Percentiles rank a stretch among this genome's conserved stretches.
phyloP scores from a whole-genome alignment of 2,329 filamentous ascomycete species.

The Stagonosporopsis tanaceti region DNA sequence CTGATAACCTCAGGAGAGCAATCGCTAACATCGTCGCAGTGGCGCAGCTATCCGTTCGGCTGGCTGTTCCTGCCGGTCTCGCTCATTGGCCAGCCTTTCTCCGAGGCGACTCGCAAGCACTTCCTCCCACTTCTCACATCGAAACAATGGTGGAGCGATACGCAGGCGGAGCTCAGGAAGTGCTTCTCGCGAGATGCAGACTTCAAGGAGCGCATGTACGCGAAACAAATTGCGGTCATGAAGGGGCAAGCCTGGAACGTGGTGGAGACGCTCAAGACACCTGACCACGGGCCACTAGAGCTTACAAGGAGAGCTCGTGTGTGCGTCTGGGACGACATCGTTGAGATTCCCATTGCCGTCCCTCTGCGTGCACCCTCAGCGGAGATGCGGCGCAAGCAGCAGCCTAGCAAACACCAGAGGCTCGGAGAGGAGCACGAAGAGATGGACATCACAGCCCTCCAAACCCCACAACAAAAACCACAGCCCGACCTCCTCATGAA shows the following conservation, averaged over 20 bases:
- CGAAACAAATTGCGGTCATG: conserved; percentile 97
- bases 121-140: conserved; percentile 96
- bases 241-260: conserved; percentile 99
- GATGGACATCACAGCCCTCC: conserved; percentile 83
- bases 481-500: conserved; percentile 71
- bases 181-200: conserved; percentile 93
- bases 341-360: conserved; percentile 93
- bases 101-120: conserved; percentile 89
- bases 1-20: not conserved
- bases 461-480: conserved; percentile 61
- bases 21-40: conserved; percentile 53
- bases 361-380: conserved; percentile 84
- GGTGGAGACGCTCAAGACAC: conserved; percentile 92
- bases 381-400: conserved; percentile 78
- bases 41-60: conserved; percentile 92
- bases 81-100: conserved; percentile 94
- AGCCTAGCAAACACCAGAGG: conserved; percentile 40
- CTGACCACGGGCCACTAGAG: conserved; percentile 91
- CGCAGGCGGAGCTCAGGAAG: conserved; percentile 81
- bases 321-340: conserved; percentile 97
- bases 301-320: conserved; percentile 89
- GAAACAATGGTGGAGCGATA: conserved; percentile 96
- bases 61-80: conserved; percentile 98
- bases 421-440: conserved; percentile 73
- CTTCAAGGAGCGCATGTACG: conserved; percentile 99